phyloP scores from a whole-genome alignment of 345 rosid genomes.

The Eucalyptus fibrosa region DNA sequence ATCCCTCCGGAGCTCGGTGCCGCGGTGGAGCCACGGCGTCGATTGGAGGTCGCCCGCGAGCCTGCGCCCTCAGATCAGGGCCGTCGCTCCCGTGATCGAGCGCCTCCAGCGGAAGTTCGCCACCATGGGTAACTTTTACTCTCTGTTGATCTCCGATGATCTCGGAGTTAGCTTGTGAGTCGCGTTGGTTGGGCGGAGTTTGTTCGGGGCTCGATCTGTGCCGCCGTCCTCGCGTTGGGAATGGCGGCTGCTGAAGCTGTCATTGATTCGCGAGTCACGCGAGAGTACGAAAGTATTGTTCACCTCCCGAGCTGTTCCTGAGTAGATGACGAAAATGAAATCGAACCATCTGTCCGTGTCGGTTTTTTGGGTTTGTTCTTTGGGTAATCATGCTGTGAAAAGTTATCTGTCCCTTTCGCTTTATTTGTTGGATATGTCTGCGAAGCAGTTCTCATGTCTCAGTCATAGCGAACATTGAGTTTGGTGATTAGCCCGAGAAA shows the following conservation, averaged over 20 bases:
- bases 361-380: background rate
- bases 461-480: background rate
- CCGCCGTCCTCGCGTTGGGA: background rate
- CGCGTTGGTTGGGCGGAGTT: background rate
- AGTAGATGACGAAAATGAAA: background rate
- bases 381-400: background rate
- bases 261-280: background rate
- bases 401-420: background rate
- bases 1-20: slow-evolving; percentile 23
- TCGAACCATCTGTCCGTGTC: background rate
- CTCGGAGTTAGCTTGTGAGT: background rate
- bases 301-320: background rate
- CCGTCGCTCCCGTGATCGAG: slow-evolving; percentile 45
- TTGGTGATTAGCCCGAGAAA: background rate
- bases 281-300: background rate
- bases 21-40: slow-evolving; percentile 72
- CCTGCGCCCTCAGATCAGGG: slow-evolving; percentile 59
- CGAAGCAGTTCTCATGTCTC: background rate
- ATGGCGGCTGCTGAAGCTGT: background rate
- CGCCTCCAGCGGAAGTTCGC: slow-evolving; percentile 57
- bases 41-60: slow-evolving; percentile 51
- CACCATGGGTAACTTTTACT: slow-evolving; percentile 50
- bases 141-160: background rate
- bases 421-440: background rate
- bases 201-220: background rate